These are phyloP conservation scores for Sicyos baderoa DNA, from an alignment of 306 rosid species.

Conservation along the genomic window DNA sequence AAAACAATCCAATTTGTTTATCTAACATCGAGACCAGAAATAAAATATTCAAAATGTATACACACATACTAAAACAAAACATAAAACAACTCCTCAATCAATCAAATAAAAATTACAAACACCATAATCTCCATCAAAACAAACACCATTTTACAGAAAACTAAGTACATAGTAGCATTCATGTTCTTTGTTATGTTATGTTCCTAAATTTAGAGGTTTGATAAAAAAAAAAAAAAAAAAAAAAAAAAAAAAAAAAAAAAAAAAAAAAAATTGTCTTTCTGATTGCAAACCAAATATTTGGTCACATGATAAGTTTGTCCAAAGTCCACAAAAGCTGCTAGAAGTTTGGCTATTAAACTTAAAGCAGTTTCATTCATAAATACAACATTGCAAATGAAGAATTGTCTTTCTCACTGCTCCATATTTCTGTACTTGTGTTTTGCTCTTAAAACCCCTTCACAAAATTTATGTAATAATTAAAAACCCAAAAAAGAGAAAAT, in stretches of 20 bases:
- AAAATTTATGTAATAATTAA: not conserved
- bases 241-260: too few relatives aligned
- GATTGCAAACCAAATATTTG: not conserved
- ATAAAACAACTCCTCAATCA: not conserved
- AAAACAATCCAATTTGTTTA: not conserved
- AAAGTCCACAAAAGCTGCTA: constrained; percentile 14
- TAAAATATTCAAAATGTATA: not conserved
- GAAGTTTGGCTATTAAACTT: not conserved
- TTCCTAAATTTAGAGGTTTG: too few relatives aligned
- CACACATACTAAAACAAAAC: not conserved
- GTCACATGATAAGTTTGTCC: not conserved
- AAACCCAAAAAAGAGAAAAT: too few relatives aligned
- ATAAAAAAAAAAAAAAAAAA: too few relatives aligned
- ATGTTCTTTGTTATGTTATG: not conserved
- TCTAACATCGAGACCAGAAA: not conserved
- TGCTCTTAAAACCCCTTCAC: not conserved
- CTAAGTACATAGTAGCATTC: not conserved
- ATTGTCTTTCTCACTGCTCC: not conserved
- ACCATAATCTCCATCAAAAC: not conserved
- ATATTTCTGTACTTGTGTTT: not conserved
- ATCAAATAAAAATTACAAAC: not conserved
- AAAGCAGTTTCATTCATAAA: not conserved
- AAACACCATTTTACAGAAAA: not conserved
- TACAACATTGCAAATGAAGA: not conserved
- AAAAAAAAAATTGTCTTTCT: not conserved